Conservation (phyloP, 1,284 basidiomycete species). For the Naganishia albida region DNA sequence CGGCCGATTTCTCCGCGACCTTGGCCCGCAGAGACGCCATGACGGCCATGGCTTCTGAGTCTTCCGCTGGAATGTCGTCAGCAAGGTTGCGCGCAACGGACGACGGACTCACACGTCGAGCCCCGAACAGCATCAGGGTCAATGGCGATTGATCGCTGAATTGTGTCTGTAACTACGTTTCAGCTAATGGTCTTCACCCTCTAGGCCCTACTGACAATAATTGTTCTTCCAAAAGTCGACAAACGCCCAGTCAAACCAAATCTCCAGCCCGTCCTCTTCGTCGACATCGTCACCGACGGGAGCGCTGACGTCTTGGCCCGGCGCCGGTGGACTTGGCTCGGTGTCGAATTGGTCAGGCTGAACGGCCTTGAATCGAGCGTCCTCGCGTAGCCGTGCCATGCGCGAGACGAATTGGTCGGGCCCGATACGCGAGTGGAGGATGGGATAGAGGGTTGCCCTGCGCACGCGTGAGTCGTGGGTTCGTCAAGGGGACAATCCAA, state of each 20-base stretch:
- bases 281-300: conserved; percentile 46
- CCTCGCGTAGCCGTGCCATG: conserved; percentile 81
- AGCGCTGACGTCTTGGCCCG: conserved; percentile 34
- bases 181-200: background rate
- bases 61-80: conserved; percentile 59
- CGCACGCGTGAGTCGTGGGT: background rate
- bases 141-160: conserved; percentile 59
- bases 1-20: conserved; percentile 73
- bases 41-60: conserved; percentile 73
- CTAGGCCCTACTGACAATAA: conserved; percentile 67
- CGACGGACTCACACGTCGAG: conserved; percentile 42
- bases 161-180: conserved; percentile 52
- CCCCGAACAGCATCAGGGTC: conserved; percentile 56
- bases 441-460: conserved; percentile 80
- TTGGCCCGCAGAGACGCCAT: conserved; percentile 77
- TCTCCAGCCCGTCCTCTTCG: conserved; percentile 69
- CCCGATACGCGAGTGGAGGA: conserved; percentile 75
- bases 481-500: conserved; percentile 16
- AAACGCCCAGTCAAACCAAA: conserved; percentile 98
- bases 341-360: conserved; percentile 70
- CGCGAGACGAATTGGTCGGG: conserved; percentile 86
- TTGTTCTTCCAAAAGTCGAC: conserved; percentile 99
- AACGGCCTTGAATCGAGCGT: conserved; percentile 84
- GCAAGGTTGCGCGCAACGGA: background rate
- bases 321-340: conserved; percentile 38